Evolutionary conservation across 2,329 filamentous ascomycete species (phyloP).

Genomic region (Fusarium heterosporum): DNA sequence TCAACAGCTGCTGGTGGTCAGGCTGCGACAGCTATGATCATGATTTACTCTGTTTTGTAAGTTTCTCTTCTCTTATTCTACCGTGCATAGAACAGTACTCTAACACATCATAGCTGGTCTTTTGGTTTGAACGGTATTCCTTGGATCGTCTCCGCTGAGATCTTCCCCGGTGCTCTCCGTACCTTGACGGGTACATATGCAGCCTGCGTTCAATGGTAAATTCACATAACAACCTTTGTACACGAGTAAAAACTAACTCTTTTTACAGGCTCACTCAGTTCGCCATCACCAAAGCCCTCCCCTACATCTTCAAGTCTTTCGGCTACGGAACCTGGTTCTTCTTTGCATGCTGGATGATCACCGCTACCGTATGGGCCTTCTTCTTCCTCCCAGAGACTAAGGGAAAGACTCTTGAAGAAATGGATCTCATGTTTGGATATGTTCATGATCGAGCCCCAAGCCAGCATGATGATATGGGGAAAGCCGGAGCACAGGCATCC

Average conservation of each 20-base stretch:
- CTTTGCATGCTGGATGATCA: slow-evolving; percentile 64
- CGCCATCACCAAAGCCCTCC: slow-evolving; percentile 57
- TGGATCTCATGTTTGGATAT: slow-evolving; percentile 57
- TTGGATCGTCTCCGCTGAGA: slow-evolving; percentile 59
- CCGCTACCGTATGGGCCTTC: slow-evolving; percentile 61
- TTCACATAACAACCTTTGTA: rapidly evolving
- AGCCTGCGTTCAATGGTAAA: slow-evolving; percentile 55
- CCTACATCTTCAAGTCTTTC: slow-evolving; percentile 58
- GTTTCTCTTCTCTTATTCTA: slow-evolving; percentile 25
- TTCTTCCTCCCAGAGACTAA: slow-evolving; percentile 68
- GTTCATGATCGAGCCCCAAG: slow-evolving; percentile 35
- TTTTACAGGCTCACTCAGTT: slow-evolving; percentile 52
- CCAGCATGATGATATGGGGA: slow-evolving; percentile 31
- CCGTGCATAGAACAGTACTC: rapidly evolving
- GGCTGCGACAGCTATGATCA: slow-evolving; percentile 66
- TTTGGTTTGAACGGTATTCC: slow-evolving; percentile 60
- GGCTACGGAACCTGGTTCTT: slow-evolving; percentile 68
- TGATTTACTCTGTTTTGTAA: slow-evolving; percentile 66
- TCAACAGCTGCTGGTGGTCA: slow-evolving; percentile 60
- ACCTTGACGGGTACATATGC: slow-evolving; percentile 57
- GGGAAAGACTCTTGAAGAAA: slow-evolving; percentile 64
- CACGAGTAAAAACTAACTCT: neutral
- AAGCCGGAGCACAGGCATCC: slow-evolving; percentile 24
- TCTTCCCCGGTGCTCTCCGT: slow-evolving; percentile 58
- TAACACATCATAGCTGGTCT: slow-evolving; percentile 51